These are phyloP conservation scores for Pseudodiploospora longispora DNA, from an alignment of 2,329 filamentous ascomycete species.

Conservation along the genomic window DNA sequence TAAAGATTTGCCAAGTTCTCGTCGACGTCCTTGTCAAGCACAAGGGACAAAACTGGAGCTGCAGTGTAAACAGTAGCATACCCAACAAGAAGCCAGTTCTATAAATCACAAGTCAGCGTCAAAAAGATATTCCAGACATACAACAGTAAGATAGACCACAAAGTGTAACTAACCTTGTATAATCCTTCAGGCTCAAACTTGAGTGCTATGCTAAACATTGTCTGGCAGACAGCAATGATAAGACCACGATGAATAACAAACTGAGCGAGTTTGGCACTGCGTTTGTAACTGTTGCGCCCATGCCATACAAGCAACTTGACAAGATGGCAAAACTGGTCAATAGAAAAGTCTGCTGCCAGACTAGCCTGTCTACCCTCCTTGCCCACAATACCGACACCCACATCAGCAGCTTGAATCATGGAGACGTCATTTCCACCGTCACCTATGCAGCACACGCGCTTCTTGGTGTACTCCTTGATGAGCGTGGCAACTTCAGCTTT, in stretches of 20 bases:
- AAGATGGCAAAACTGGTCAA: conserved; percentile 89
- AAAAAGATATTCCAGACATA: not conserved
- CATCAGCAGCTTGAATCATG: conserved; percentile 98
- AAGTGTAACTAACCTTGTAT: conserved; percentile 53
- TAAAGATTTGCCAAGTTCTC: conserved; percentile 91
- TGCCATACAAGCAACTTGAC: conserved; percentile 99
- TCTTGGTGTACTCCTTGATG: conserved; percentile 86
- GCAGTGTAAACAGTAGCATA: conserved; percentile 97
- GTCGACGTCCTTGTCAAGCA: conserved; percentile 91
- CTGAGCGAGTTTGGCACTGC: conserved; percentile 88
- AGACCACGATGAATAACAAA: conserved; percentile 97
- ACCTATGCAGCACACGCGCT: conserved; percentile 94
- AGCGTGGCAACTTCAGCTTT: conserved; percentile 90
- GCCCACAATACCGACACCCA: conserved; percentile 94
- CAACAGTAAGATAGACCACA: not conserved
- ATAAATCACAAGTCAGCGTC: conserved; percentile 13
- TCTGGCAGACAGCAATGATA: conserved; percentile 93
- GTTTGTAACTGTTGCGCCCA: conserved; percentile 93
- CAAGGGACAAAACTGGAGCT: conserved; percentile 82
- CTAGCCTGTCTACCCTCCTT: conserved; percentile 95
- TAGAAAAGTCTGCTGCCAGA: conserved; percentile 91
- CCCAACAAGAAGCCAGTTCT: conserved; percentile 92
- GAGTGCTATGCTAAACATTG: conserved; percentile 90
- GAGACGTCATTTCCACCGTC: conserved; percentile 97
- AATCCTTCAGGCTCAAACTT: conserved; percentile 89